Evolutionary conservation across 1,284 basidiomycete genomes (phyloP).

Genomic region (Rhodotorula sp.): DNA sequence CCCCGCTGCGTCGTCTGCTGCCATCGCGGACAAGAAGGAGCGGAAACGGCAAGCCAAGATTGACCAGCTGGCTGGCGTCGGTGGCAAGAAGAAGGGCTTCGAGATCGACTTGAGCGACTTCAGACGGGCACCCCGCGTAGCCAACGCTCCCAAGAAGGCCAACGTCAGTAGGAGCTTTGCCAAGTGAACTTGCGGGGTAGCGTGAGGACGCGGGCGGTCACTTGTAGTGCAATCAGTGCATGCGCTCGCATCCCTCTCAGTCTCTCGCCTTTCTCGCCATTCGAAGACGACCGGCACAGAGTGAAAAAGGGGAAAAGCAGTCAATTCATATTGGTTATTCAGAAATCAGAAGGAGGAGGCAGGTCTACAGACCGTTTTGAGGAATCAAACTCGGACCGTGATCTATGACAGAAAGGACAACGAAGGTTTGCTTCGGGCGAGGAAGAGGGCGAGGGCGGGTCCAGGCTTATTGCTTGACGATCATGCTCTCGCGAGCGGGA

Average conservation of each 20-base stretch:
- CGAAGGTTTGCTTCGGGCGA: not conserved
- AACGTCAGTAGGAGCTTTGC: slow-evolving; percentile 17
- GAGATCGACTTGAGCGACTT: slow-evolving; percentile 38
- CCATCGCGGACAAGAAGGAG: slow-evolving; percentile 25
- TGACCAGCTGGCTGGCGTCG: not conserved
- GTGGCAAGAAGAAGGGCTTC: slow-evolving; percentile 11
- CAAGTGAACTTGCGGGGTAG: not conserved
- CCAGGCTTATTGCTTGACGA: slow-evolving; percentile 1
- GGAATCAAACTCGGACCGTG: not conserved
- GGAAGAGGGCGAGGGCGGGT: not conserved
- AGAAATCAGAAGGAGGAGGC: not conserved
- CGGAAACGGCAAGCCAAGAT: slow-evolving; percentile 23
- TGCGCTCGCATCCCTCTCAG: not conserved
- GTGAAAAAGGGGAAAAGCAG: not conserved
- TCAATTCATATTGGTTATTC: slow-evolving; percentile 58
- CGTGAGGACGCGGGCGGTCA: too few species aligned
- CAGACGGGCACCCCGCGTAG: slow-evolving; percentile 28
- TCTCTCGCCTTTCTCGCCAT: not conserved
- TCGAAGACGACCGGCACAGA: not conserved
- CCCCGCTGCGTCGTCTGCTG: slow-evolving; percentile 4
- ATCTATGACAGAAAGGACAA: not conserved
- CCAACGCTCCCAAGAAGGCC: slow-evolving; percentile 34
- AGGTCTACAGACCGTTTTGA: not conserved
- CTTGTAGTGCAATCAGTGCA: not conserved
- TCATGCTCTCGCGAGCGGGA: slow-evolving; percentile 55